Conservation (phyloP, 2,329 filamentous ascomycete genomes). For the Chaetomiaceae sp. region DNA sequence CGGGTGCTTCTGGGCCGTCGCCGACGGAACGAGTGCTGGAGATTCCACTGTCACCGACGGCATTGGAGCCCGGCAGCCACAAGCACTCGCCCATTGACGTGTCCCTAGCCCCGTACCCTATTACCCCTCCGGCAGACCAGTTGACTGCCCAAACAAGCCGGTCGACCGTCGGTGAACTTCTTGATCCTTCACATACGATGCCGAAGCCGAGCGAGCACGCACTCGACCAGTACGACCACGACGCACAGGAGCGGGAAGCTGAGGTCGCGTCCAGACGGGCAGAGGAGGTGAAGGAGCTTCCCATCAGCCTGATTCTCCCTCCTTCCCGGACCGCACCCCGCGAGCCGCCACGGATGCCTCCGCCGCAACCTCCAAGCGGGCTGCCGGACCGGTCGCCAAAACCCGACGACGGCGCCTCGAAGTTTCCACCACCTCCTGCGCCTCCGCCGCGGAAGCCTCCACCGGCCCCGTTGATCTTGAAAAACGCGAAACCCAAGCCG, state of each 20-base stretch:
- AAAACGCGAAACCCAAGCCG: slow-evolving; percentile 33
- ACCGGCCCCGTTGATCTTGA: slow-evolving; percentile 75
- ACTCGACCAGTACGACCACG: slow-evolving; percentile 49
- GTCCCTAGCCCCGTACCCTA: slow-evolving; percentile 56
- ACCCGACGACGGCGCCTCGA: slow-evolving; percentile 39
- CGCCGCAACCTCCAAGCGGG: slow-evolving; percentile 42
- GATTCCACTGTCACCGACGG: slow-evolving; percentile 41
- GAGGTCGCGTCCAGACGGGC: slow-evolving; percentile 41
- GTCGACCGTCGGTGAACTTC: slow-evolving; percentile 43
- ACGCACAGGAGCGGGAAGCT: slow-evolving; percentile 44
- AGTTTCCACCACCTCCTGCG: slow-evolving; percentile 48
- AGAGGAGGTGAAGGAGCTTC: slow-evolving; percentile 42
- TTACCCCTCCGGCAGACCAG: slow-evolving; percentile 55
- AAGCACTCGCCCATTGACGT: slow-evolving; percentile 55
- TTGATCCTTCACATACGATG: slow-evolving; percentile 54
- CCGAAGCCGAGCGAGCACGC: slow-evolving; percentile 56
- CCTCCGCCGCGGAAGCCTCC: slow-evolving; percentile 72
- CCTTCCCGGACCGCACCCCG: slow-evolving; percentile 51
- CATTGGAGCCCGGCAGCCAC: slow-evolving; percentile 43
- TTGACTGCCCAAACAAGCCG: slow-evolving; percentile 30
- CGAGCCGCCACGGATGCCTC: slow-evolving; percentile 45
- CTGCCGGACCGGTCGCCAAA: slow-evolving; percentile 40
- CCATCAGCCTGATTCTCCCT: slow-evolving; percentile 46
- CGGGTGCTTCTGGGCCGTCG: slow-evolving; percentile 19
- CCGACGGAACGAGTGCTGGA: slow-evolving; percentile 30